These are phyloP conservation scores for Pichia sp. DNA, from an alignment of 1,139 yeast species.

Conservation along the genomic window DNA sequence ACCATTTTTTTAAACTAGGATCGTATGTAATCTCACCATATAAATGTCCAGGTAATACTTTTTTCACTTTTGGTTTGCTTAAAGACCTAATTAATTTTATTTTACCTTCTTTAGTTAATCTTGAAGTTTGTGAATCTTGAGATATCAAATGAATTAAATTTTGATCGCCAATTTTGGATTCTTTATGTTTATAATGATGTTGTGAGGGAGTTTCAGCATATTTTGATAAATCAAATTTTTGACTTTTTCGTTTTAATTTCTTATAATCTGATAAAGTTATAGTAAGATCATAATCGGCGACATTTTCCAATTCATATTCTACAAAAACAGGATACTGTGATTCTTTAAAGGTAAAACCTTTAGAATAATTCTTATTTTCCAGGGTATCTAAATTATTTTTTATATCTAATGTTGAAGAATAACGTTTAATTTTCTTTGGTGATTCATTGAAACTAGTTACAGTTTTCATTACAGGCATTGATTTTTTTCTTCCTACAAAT, in stretches of 20 bases:
- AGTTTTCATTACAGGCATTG: conserved; percentile 23
- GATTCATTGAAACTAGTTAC: conserved; percentile 13
- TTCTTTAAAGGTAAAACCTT: background rate
- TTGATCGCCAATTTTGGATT: background rate
- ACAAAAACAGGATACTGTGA: conserved; percentile 2
- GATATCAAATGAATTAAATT: background rate
- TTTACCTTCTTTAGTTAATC: conserved; percentile 28
- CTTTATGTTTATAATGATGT: background rate
- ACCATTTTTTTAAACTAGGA: conserved; percentile 48
- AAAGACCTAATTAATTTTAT: conserved; percentile 25
- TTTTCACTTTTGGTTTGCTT: conserved; percentile 22
- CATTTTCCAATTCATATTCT: conserved; percentile 16
- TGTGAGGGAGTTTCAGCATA: conserved; percentile 21
- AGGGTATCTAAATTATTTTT: conserved; percentile 1
- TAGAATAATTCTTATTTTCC: background rate
- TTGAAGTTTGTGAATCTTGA: conserved; percentile 18
- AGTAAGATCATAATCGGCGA: conserved; percentile 25
- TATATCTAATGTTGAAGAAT: conserved; percentile 26
- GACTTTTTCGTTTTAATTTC: conserved; percentile 21
- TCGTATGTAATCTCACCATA: conserved; percentile 44
- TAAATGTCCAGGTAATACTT: conserved; percentile 26
- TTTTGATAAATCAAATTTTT: conserved; percentile 23
- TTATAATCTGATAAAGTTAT: conserved; percentile 25
- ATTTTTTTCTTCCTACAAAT: conserved; percentile 20
- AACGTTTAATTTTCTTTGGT: conserved; percentile 22